Conservation (phyloP, 306 rosid genomes). For the Rosa lucieae region DNA sequence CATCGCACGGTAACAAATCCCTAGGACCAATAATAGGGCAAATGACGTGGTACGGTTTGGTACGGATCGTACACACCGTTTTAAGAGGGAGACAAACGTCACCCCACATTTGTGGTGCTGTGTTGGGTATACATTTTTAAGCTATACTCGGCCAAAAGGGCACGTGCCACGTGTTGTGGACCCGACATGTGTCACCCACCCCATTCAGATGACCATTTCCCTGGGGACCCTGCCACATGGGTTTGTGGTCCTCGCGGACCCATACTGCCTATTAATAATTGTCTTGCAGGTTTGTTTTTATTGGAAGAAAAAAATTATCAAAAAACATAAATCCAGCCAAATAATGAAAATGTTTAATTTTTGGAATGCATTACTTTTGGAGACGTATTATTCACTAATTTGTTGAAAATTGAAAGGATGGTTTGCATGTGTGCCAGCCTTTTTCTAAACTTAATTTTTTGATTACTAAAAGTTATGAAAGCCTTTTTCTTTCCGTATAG, state of each 20-base stretch:
- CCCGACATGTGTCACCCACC: neutral
- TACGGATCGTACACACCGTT: constrained; percentile 45
- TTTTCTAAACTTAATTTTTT: too few relatives aligned
- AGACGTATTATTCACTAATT: neutral
- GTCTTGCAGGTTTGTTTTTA: neutral
- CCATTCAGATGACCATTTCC: neutral
- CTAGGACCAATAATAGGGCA: neutral
- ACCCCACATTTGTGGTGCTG: neutral
- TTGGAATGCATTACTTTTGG: neutral
- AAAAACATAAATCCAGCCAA: too few relatives aligned
- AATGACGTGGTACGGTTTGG: constrained; percentile 27
- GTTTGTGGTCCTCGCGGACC: neutral
- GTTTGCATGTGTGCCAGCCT: neutral
- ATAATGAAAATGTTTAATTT: too few relatives aligned
- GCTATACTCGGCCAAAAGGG: neutral
- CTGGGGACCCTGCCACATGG: neutral
- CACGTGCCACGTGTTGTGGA: neutral
- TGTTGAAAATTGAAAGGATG: neutral
- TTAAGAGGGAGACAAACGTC: constrained; percentile 25
- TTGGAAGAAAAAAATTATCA: too few relatives aligned
- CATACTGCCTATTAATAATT: neutral
- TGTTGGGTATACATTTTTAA: neutral
- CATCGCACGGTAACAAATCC: neutral
- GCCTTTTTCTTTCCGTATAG: too few relatives aligned
- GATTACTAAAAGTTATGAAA: too few relatives aligned